A percentile compares a stretch with the other conserved stretches of the same genome.
Conservation (phyloP, 2,329 filamentous ascomycete genomes). For the Cryphonectria naterciae region DNA sequence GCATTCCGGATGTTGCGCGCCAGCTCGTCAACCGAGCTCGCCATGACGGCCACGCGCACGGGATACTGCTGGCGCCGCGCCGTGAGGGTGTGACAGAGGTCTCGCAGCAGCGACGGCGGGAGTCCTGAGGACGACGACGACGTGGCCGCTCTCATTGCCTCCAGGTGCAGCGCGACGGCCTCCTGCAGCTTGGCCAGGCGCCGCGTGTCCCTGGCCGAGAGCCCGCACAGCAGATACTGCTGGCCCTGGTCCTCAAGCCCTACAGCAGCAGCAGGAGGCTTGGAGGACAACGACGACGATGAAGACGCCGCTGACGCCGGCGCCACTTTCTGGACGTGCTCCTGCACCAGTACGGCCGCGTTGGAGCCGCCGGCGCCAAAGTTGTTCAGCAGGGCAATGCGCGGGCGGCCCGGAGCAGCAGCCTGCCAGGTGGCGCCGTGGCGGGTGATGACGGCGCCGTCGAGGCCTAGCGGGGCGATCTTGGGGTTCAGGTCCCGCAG, state of each 20-base stretch:
- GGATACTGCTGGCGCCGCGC: constrained; percentile 46
- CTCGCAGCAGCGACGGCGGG: constrained; percentile 10
- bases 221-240: constrained; percentile 39
- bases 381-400: constrained; percentile 45
- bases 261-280: no score
- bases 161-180: no score
- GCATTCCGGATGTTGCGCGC: neutral
- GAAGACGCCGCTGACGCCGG: no score
- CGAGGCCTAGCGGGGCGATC: constrained; percentile 40
- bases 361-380: constrained; percentile 63
- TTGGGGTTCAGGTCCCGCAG: constrained; percentile 49
- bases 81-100: constrained; percentile 45
- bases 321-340: constrained; percentile 39
- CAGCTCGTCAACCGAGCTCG: neutral
- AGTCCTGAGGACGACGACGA: constrained; percentile 32
- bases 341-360: constrained; percentile 54
- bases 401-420: neutral
- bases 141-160: neutral
- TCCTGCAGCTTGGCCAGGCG: no score
- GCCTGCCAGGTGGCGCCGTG: neutral
- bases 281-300: no score
- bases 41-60: constrained; percentile 42
- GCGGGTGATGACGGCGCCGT: constrained; percentile 29
- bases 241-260: no score
- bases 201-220: constrained; percentile 48